Conservation (phyloP, 805 yeast genomes). For the Ogataea populi-albae region DNA sequence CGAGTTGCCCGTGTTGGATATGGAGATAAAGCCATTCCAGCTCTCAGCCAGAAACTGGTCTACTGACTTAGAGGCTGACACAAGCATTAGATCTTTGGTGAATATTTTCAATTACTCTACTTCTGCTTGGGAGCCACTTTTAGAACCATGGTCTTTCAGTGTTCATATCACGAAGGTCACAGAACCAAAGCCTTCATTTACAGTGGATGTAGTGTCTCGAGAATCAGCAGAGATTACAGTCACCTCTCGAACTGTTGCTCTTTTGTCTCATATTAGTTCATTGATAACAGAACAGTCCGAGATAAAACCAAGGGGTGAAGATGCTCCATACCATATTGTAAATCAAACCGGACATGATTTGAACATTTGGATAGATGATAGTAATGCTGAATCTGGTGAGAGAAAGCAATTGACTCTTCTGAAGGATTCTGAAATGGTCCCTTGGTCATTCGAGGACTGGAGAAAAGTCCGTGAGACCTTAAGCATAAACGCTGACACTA, state of each 20-base stretch:
- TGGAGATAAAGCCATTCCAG: constrained; percentile 68
- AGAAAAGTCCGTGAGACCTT: constrained; percentile 75
- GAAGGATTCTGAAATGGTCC: constrained; percentile 47
- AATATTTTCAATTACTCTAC: constrained; percentile 85
- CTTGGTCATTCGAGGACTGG: constrained; percentile 98
- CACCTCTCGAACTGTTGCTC: constrained; percentile 76
- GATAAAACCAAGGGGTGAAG: constrained; percentile 67
- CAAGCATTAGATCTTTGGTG: constrained; percentile 60
- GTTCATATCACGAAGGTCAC: constrained; percentile 56
- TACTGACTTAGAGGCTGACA: constrained; percentile 68
- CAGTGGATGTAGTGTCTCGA: constrained; percentile 71
- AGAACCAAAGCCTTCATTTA: constrained; percentile 45
- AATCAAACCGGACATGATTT: constrained; percentile 85
- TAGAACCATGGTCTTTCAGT: constrained; percentile 84
- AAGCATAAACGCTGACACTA: constrained; percentile 59
- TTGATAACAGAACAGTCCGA: constrained; percentile 52
- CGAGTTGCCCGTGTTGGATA: constrained; percentile 82
- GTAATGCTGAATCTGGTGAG: constrained; percentile 23
- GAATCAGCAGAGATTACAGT: constrained; percentile 75
- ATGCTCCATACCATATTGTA: constrained; percentile 73
- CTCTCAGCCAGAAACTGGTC: constrained; percentile 80
- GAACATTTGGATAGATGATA: constrained; percentile 75
- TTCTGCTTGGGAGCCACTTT: constrained; percentile 92
- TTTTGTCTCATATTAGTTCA: constrained; percentile 65
- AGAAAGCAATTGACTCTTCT: constrained; percentile 36